Percentiles rank a stretch among this genome's conserved stretches.
Evolutionary conservation across 2,329 filamentous ascomycete species (phyloP).

Genomic region (Fusarium miscanthi): DNA sequence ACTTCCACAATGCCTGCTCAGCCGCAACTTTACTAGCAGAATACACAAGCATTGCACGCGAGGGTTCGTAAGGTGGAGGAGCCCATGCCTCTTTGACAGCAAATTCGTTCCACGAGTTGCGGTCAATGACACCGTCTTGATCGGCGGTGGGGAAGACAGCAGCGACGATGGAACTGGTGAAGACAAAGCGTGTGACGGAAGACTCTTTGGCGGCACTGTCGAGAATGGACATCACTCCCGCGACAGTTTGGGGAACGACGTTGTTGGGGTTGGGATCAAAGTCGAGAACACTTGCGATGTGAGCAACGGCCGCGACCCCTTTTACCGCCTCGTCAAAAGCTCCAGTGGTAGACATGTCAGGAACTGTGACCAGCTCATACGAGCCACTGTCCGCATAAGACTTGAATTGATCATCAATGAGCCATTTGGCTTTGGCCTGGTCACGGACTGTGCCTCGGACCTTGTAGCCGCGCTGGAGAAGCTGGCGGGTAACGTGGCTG

Average conservation of each 20-base stretch:
- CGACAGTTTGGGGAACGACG: slow-evolving; percentile 55
- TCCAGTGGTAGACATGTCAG: slow-evolving; percentile 51
- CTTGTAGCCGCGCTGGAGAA: slow-evolving; percentile 54
- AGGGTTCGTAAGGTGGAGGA: slow-evolving; percentile 40
- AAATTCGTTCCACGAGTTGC: neutral
- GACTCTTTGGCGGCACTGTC: slow-evolving; percentile 54
- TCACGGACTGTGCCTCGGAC: slow-evolving; percentile 60
- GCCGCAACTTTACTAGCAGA: slow-evolving; percentile 47
- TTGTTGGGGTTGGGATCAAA: slow-evolving; percentile 54
- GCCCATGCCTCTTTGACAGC: slow-evolving; percentile 46
- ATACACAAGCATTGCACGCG: slow-evolving; percentile 40
- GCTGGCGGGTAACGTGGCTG: slow-evolving; percentile 54
- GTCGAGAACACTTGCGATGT: slow-evolving; percentile 56
- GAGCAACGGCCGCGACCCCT: slow-evolving; percentile 56
- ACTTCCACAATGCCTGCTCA: slow-evolving; percentile 49
- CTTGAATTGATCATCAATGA: slow-evolving; percentile 48
- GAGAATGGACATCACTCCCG: slow-evolving; percentile 52
- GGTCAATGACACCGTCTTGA: accelerated
- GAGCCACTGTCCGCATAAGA: slow-evolving; percentile 41
- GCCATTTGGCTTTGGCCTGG: slow-evolving; percentile 48
- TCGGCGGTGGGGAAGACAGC: neutral
- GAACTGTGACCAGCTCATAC: slow-evolving; percentile 54
- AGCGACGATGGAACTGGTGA: slow-evolving; percentile 42
- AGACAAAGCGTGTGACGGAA: slow-evolving; percentile 51
- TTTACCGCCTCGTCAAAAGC: slow-evolving; percentile 49